These are phyloP conservation scores for Sechiopsis laciniata DNA, from an alignment of 306 rosid genomes.

Conservation along the genomic window DNA sequence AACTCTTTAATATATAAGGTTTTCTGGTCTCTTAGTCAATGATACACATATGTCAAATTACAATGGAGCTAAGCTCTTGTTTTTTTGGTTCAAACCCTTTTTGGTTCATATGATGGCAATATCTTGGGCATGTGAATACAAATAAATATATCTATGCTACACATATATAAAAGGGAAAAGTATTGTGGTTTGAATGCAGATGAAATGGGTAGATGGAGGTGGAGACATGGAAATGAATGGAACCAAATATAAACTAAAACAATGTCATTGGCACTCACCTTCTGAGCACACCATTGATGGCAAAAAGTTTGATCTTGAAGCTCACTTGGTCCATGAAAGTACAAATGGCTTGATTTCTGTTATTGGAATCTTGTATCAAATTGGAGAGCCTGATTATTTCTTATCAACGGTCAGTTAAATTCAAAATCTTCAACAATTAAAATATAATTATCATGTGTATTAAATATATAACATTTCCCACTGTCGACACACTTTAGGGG, in stretches of 20 bases:
- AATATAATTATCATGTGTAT: not conserved
- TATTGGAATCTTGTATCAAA: constrained; percentile 45
- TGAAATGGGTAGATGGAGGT: constrained; percentile 39
- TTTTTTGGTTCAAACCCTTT: too few relatives aligned
- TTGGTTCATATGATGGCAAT: too few relatives aligned
- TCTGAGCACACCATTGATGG: constrained; percentile 71
- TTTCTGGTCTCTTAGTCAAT: too few relatives aligned
- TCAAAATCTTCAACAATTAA: too few relatives aligned
- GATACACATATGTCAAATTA: too few relatives aligned
- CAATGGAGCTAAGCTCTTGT: too few relatives aligned
- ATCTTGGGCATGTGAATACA: not conserved
- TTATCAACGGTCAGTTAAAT: constrained; percentile 24
- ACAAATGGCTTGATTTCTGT: constrained; percentile 41
- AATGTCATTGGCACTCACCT: constrained; percentile 79
- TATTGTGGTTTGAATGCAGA: constrained; percentile 24
- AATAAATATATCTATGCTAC: too few relatives aligned
- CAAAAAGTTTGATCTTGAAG: constrained; percentile 50
- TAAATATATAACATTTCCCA: too few relatives aligned
- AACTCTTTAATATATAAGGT: too few relatives aligned
- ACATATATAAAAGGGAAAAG: too few relatives aligned
- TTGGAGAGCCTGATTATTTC: constrained; percentile 48
- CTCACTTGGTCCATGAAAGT: constrained; percentile 61
- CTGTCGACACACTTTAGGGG: too few relatives aligned
- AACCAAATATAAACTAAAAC: constrained; percentile 41
- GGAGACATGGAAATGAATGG: constrained; percentile 52